A percentile compares a stretch with the other conserved stretches of the same genome.
These are phyloP conservation scores for Pterulicium gracile DNA, from an alignment of 1,284 basidiomycete species.

Conservation along the genomic window DNA sequence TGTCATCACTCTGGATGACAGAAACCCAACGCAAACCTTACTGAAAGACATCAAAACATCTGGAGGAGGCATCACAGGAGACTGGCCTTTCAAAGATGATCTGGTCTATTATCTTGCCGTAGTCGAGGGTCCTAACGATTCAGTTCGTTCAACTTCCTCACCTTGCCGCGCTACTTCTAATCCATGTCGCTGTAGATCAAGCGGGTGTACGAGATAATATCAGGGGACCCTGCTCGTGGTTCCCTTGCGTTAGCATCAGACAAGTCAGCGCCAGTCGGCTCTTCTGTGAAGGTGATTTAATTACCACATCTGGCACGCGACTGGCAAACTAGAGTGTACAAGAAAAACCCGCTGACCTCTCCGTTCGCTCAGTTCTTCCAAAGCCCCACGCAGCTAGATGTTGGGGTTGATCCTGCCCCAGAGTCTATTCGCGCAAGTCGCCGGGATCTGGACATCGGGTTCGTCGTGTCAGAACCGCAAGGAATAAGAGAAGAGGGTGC, in stretches of 20 bases:
- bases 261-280: conserved; percentile 44
- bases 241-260: conserved; percentile 60
- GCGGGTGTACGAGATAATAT: conserved; percentile 50
- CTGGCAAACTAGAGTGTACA: too few relatives aligned
- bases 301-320: neutral
- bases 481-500: conserved; percentile 6
- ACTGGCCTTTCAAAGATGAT: conserved; percentile 45
- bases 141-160: conserved; percentile 15
- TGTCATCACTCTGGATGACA: conserved; percentile 47
- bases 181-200: conserved; percentile 20
- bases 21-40: conserved; percentile 65
- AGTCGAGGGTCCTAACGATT: conserved; percentile 15
- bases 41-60: conserved; percentile 43
- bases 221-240: conserved; percentile 74
- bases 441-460: conserved; percentile 6
- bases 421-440: conserved; percentile 9
- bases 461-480: conserved; percentile 4
- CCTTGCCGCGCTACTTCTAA: neutral
- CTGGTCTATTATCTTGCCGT: conserved; percentile 58
- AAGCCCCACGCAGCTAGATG: conserved; percentile 8
- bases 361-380: conserved; percentile 5
- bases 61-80: conserved; percentile 19
- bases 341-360: too few relatives aligned
- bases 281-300: conserved; percentile 50
- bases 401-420: conserved; percentile 13